A percentile compares a stretch with the other conserved stretches of the same genome.
Evolutionary conservation across 306 rosid genomes (phyloP).

Genomic region (cucumber (Cucumis sativus)): DNA sequence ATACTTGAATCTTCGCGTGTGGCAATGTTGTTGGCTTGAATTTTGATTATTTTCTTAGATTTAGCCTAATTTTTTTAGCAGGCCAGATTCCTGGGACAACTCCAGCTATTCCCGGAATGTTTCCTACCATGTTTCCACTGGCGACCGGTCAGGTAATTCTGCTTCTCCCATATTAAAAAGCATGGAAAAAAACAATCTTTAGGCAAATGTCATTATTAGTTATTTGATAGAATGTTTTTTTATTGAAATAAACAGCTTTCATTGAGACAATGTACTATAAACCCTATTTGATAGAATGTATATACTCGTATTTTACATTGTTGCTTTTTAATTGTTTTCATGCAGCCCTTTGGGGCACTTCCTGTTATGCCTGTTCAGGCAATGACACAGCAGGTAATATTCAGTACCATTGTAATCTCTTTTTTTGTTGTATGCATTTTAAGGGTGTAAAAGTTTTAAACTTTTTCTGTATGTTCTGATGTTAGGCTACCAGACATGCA

Average conservation of each 20-base stretch:
- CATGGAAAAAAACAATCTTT: neutral
- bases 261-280: too few species aligned
- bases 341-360: slow-evolving; percentile 68
- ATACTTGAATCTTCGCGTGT: slow-evolving; percentile 1
- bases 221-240: neutral
- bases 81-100: slow-evolving; percentile 76
- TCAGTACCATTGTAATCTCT: neutral
- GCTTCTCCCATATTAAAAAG: neutral
- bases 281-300: neutral
- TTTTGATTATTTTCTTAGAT: slow-evolving; percentile 16
- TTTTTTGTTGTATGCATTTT: neutral
- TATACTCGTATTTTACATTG: neutral
- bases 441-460: neutral
- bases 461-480: neutral
- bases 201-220: neutral
- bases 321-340: slow-evolving; percentile 15
- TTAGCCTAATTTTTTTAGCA: slow-evolving; percentile 28
- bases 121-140: slow-evolving; percentile 78
- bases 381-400: slow-evolving; percentile 90
- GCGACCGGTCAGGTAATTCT: slow-evolving; percentile 68
- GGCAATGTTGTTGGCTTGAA: neutral
- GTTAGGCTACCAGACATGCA: slow-evolving; percentile 94
- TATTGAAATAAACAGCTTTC: too few species aligned
- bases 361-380: slow-evolving; percentile 99
- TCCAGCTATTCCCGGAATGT: slow-evolving; percentile 86